A percentile compares a stretch with the other conserved stretches of the same genome.
These are phyloP conservation scores for Cladophialophora bantiana DNA, from an alignment of 2,329 filamentous ascomycete genomes.

Conservation along the genomic window DNA sequence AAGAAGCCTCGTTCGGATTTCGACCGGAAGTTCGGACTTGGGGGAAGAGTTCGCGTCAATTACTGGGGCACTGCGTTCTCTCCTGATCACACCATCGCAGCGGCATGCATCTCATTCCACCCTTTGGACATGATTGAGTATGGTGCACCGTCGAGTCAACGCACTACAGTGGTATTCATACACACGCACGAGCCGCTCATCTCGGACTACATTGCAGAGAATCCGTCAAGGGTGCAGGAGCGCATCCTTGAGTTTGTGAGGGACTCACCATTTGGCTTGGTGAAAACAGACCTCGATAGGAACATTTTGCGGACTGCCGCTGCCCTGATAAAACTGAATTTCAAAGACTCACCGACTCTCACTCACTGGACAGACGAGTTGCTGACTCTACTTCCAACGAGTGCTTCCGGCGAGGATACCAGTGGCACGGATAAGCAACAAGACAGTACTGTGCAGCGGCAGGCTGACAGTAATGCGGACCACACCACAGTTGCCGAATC, in stretches of 20 bases:
- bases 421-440: background rate
- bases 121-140: slow-evolving; percentile 66
- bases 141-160: slow-evolving; percentile 26
- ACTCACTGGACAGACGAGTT: slow-evolving; percentile 16
- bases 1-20: slow-evolving; percentile 45
- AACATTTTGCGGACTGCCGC: slow-evolving; percentile 26
- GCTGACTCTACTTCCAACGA: slow-evolving; percentile 1
- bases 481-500: background rate
- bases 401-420: background rate
- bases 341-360: slow-evolving; percentile 5
- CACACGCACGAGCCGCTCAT: background rate
- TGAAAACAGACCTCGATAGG: slow-evolving; percentile 24
- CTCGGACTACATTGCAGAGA: background rate
- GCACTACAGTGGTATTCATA: slow-evolving; percentile 26
- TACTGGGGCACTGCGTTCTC: slow-evolving; percentile 61
- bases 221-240: slow-evolving; percentile 16
- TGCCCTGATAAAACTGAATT: slow-evolving; percentile 22
- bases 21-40: slow-evolving; percentile 58
- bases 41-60: slow-evolving; percentile 57
- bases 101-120: slow-evolving; percentile 60
- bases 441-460: background rate
- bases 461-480: slow-evolving; percentile 8
- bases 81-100: slow-evolving; percentile 54
- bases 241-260: slow-evolving; percentile 24
- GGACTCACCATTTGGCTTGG: slow-evolving; percentile 5